Base-by-base conservation (phyloP, 345 rosid genomes). In the Acer campestre region DNA sequence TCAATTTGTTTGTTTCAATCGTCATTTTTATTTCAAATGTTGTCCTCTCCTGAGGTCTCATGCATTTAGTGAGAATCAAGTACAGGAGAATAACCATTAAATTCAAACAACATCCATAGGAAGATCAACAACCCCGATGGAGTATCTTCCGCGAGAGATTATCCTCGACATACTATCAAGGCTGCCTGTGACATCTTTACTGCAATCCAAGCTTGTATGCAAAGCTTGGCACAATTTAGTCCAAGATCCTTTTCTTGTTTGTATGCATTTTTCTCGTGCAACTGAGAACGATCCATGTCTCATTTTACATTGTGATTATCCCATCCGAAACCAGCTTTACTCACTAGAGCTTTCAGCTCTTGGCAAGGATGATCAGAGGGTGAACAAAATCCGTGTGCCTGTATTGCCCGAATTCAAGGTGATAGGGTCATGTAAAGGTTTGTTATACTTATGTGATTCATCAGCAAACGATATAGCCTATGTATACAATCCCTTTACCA, bases 391-490 rank as follows among this genome's bases (percentile, higher is more conserved):
- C 53, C 64, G 46, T 25, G 42, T 64, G 20, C 89, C 86, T 2
- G 23, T 16, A 62, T 81, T 83, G 83, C 77, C 84, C 0, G 88
- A 88, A 49, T 88, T 84, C 38, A 84, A 88, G 3, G 83, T 86
- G 59, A 81, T 86, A 18, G 91, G 88, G 7, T 84, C 89, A 7
- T 88, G 89, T 55, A 80, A 82, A 65, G 88, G 91, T 25, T 64
- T 88, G 49, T 75, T 88, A 6, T 86, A 86, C 66, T 67, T 88
- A 14, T 77, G 78, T 22, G 86, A 88, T 66, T 75, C 83, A 2
- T 27, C 80, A 0, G 79, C 71, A 75, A 70, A 31, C n/a, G 85
- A 77, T 68, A 14, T 79, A 31, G 48, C 84, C 38, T 83, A 51
- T 55, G 56, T 88, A 0, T 86, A 81, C 73, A 88, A 88, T 53